These are phyloP conservation scores for Monosporozyma yasuniensis DNA, from an alignment of 805 yeast genomes.

Conservation along the genomic window DNA sequence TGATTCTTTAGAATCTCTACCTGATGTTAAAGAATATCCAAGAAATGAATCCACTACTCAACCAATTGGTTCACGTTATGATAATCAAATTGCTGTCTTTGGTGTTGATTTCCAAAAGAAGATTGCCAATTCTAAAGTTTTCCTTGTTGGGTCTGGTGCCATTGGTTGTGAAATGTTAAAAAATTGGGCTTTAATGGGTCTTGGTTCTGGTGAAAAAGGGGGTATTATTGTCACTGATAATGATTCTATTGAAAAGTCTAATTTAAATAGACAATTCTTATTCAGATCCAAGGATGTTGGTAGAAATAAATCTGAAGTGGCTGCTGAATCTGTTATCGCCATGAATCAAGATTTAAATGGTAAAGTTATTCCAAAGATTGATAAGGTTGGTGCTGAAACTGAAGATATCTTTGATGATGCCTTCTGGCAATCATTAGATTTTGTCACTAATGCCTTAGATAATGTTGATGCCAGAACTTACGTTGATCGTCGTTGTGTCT, in stretches of 20 bases:
- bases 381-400: slow-evolving; percentile 90
- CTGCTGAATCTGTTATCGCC: slow-evolving; percentile 68
- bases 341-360: slow-evolving; percentile 84
- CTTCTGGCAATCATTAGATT: slow-evolving; percentile 78
- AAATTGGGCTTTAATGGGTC: slow-evolving; percentile 95
- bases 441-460: slow-evolving; percentile 94
- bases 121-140: slow-evolving; percentile 69
- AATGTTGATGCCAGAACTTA: slow-evolving; percentile 97
- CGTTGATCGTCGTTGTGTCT: slow-evolving; percentile 94
- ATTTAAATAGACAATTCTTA: slow-evolving; percentile 90
- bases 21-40: slow-evolving; percentile 46
- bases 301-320: slow-evolving; percentile 78
- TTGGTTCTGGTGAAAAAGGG: slow-evolving; percentile 88
- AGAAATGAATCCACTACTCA: slow-evolving; percentile 65
- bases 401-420: slow-evolving; percentile 75
- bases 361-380: slow-evolving; percentile 65
- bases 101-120: slow-evolving; percentile 69
- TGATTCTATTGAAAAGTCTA: slow-evolving; percentile 91
- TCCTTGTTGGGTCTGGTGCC: slow-evolving; percentile 95
- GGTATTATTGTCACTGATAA: slow-evolving; percentile 74
- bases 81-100: slow-evolving; percentile 90
- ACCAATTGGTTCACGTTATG: slow-evolving; percentile 78
- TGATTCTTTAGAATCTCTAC: slow-evolving; percentile 88
- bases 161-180: slow-evolving; percentile 98
- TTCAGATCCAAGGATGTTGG: slow-evolving; percentile 96